These are phyloP conservation scores for Aspergillus fructus DNA, from an alignment of 2,329 filamentous ascomycete species.

Conservation along the genomic window DNA sequence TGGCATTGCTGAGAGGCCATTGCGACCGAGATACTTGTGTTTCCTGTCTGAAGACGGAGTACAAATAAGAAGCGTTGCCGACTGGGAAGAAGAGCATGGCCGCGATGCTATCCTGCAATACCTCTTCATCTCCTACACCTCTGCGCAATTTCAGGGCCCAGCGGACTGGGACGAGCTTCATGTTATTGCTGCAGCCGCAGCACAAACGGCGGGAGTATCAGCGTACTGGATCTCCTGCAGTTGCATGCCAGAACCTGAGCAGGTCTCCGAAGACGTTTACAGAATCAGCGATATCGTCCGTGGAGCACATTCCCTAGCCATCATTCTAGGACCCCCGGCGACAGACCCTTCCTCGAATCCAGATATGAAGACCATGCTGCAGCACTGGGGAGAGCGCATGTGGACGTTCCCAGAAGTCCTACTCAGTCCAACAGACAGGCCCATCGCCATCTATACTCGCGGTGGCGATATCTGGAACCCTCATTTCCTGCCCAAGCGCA, in stretches of 20 bases:
- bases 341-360: neutral
- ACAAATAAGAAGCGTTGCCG: neutral
- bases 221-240: neutral
- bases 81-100: neutral
- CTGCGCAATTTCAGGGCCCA: neutral
- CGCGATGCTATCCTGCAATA: neutral
- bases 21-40: neutral
- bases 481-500: neutral
- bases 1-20: neutral
- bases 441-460: constrained; percentile 35
- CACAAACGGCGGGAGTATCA: neutral
- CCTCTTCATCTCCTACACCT: neutral
- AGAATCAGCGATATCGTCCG: neutral
- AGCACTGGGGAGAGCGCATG: constrained; percentile 46
- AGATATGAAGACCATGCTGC: constrained; percentile 24
- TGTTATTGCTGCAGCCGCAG: neutral
- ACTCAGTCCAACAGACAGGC: constrained; percentile 24
- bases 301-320: neutral
- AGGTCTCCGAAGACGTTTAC: neutral
- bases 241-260: neutral
- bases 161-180: neutral
- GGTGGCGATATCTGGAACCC: neutral
- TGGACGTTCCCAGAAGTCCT: constrained; percentile 50
- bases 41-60: neutral
- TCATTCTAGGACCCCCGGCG: neutral